Percentiles rank a stretch among this genome's conserved stretches.
Evolutionary conservation across 345 rosid species (phyloP).

Genomic region (Chamaenerion angustifolium): DNA sequence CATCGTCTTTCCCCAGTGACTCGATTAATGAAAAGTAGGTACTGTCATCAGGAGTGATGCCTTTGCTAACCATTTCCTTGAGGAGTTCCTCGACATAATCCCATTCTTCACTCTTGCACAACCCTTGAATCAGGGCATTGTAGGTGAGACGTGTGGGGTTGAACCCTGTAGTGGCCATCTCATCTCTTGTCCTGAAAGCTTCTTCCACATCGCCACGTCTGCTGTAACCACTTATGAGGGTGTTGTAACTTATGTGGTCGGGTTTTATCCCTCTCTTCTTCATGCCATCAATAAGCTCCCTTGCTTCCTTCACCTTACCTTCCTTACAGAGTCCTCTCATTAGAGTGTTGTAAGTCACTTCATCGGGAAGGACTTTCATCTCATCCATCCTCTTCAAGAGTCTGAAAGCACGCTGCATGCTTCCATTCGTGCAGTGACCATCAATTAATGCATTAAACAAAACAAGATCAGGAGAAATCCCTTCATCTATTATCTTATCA

Average conservation of each 20-base stretch:
- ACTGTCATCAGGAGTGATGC: slow-evolving; percentile 70
- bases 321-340: slow-evolving; percentile 74
- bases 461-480: slow-evolving; percentile 47
- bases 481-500: slow-evolving; percentile 30
- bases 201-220: slow-evolving; percentile 69
- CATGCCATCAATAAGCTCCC: slow-evolving; percentile 69
- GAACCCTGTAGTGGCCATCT: slow-evolving; percentile 78
- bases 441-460: slow-evolving; percentile 69
- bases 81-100: slow-evolving; percentile 62
- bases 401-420: slow-evolving; percentile 48
- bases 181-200: slow-evolving; percentile 65
- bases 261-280: slow-evolving; percentile 71
- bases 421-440: slow-evolving; percentile 64
- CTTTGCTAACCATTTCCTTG: slow-evolving; percentile 68
- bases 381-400: slow-evolving; percentile 62
- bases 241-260: slow-evolving; percentile 71
- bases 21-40: slow-evolving; percentile 60
- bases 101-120: slow-evolving; percentile 62
- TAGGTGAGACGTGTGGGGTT: slow-evolving; percentile 75
- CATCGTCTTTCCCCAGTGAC: slow-evolving; percentile 24
- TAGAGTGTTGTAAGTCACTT: slow-evolving; percentile 75
- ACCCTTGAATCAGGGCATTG: slow-evolving; percentile 70
- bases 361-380: slow-evolving; percentile 61
- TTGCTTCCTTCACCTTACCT: slow-evolving; percentile 83
- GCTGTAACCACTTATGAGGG: slow-evolving; percentile 79